phyloP scores from a whole-genome alignment of 371 early-diverging fungal species.

The Mucor sp. region DNA sequence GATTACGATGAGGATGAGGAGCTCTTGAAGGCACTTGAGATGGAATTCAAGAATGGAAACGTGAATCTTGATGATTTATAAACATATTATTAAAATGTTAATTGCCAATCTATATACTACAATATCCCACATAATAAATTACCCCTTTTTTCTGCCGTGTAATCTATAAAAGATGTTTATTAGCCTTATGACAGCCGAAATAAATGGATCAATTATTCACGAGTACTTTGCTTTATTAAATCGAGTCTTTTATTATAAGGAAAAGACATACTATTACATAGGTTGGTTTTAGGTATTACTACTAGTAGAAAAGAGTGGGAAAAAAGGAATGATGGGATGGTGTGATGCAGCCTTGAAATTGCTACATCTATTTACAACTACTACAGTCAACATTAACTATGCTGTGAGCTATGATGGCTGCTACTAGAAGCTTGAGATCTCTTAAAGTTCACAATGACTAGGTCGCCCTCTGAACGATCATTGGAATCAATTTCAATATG shows the following conservation, averaged over 20 bases:
- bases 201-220: no score
- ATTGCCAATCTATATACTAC: not conserved
- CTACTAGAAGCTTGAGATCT: not conserved
- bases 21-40: conserved; percentile 35
- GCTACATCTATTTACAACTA: not conserved
- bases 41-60: conserved; percentile 39
- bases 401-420: not conserved
- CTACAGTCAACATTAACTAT: not conserved
- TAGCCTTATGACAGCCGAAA: no score
- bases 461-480: conserved; percentile 12
- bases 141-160: not conserved
- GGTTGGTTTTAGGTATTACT: not conserved
- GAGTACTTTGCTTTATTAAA: not conserved
- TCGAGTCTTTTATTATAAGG: not conserved
- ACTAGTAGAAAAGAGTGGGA: not conserved
- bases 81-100: not conserved
- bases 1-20: conserved; percentile 49
- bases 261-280: not conserved
- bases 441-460: conserved; percentile 4
- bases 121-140: not conserved
- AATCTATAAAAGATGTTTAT: no score
- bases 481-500: conserved; percentile 23
- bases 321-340: not conserved
- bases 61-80: conserved; percentile 32
- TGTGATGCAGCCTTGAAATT: not conserved